A percentile compares a stretch with the other conserved stretches of the same genome.
Evolutionary conservation across 257 asterid species (phyloP).

Genomic region (Ajuga chamaepitys): DNA sequence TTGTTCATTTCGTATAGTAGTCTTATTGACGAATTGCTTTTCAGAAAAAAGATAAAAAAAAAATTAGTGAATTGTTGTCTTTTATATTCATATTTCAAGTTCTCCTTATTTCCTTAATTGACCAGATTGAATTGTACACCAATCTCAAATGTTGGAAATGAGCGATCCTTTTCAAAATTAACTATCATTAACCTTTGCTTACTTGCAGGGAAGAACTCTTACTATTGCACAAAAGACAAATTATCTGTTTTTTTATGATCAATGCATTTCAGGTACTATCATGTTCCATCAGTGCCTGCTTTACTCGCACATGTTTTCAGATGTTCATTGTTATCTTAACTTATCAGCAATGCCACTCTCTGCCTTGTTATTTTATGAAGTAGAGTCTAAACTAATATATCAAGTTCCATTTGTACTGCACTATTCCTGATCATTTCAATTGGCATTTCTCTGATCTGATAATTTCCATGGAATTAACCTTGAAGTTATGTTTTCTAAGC

Average conservation of each 20-base stretch:
- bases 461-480: background rate
- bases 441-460: slow-evolving; percentile 15
- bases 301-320: background rate
- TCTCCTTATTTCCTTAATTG: too few relatives aligned
- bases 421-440: slow-evolving; percentile 78
- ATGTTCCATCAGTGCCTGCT: slow-evolving; percentile 2
- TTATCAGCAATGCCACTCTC: background rate
- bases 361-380: background rate
- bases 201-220: too few relatives aligned
- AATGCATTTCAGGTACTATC: slow-evolving; percentile 85
- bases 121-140: too few relatives aligned
- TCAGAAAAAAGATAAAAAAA: too few relatives aligned
- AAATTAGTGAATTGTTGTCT: too few relatives aligned
- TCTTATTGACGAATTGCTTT: too few relatives aligned
- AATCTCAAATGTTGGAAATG: too few relatives aligned
- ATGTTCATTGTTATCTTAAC: background rate
- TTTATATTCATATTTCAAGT: too few relatives aligned
- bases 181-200: too few relatives aligned
- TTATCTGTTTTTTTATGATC: slow-evolving; percentile 92
- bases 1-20: too few relatives aligned
- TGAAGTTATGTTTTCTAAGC: background rate
- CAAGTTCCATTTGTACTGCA: slow-evolving; percentile 20
- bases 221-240: too few relatives aligned
- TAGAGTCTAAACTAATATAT: background rate
- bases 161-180: too few relatives aligned